Evolutionary conservation across 2,329 filamentous ascomycete species (phyloP), one percentile per base, ranked within the genome.

Genomic region (Talaromyces sp.): DNA sequence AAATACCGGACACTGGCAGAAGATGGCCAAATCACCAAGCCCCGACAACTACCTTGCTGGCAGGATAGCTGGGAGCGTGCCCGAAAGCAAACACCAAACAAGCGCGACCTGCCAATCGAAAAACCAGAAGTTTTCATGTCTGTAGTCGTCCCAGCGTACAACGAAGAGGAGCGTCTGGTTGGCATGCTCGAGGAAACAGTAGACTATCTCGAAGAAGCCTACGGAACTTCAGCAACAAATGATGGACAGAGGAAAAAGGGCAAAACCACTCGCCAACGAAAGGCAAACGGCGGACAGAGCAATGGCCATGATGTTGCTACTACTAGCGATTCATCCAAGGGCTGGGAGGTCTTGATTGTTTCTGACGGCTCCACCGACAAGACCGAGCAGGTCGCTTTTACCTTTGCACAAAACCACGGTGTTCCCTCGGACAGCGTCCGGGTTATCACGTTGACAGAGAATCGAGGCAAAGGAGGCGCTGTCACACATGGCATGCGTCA

Each of bases 401-500:
- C 86, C 2, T 98, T 97, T 75, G 87, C 91, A n/a, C 83, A 83
- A 56, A 84, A 87, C 58, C 86, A 92, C 66, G 82, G 86, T 68
- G 85, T 85, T 28, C 83, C 91, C 27, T 87, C 94, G 66, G 92
- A 94, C 61, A 84, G 91, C 52, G 84, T 99, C 62, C 85, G 95
- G 10, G 87, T 99, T 14, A 85, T 97, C 56, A 86, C 83, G 6
- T 80, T 99, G 58, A 86, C 87, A 65, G 80, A 86, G 75, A 99
- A 99, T 75, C 85, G 95, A 64, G 95, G 95, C 64, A 99, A 99
- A 77, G 95, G 95, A 59, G 95, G 95, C 27, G 91, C 92, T 7
- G 95, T 98, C 44, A 96, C 92, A 3, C 95, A 99, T 76, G 95
- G 95, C 8, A 89, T 99, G 82, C 85, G 95, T 42, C 95, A 99